Evolutionary conservation across 2,329 filamentous ascomycete species (phyloP), one percentile per base, ranked within the genome.

Genomic region (Fusarium chaquense): DNA sequence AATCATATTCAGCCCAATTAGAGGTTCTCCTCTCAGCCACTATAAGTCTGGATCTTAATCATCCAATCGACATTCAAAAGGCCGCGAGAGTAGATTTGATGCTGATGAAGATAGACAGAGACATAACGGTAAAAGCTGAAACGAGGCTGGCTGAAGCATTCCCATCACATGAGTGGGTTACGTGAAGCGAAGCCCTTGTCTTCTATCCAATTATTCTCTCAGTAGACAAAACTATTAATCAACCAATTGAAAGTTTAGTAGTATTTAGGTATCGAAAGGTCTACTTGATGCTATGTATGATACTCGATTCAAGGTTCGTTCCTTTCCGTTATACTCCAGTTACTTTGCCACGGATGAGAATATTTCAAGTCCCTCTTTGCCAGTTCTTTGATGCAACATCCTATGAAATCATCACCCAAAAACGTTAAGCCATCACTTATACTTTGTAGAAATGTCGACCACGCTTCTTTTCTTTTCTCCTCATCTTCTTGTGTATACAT

Each of bases 401-500:
- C 3, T 3, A 36, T 3, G n/a, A 2, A 4, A n/a, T 36, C 15
- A 35, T 16, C 6, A 16, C 15, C 9, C 9, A 36, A 3, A 6
- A 5, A 36, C n/a, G 9, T 36, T 6, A n/a, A n/a, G 18, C 35
- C 16, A n/a, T 18, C 9, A 18, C 9, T 9, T n/a, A n/a, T n/a
- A 2, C 18, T 36, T 12, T 36, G 1, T 7, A 33, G 1, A 36
- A 36, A 36, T 2, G n/a, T 9, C 18, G 2, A 1, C 35, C 35
- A 36, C 5, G 8, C 9, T n/a, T n/a, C 4, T 2, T 2, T 10
- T 11, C 18, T 36, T 18, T n/a, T 4, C 3, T 9, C 3, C 16
- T 6, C 1, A 36, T n/a, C 2, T 11, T 4, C 18, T 0, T 2
- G 1, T 5, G 3, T 18, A 36, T 36, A 6, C 5, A 36, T n/a